Evolutionary conservation across 805 yeast species (phyloP), one percentile per base, ranked within the genome.

Genomic region (Clavispora phyllophila): DNA sequence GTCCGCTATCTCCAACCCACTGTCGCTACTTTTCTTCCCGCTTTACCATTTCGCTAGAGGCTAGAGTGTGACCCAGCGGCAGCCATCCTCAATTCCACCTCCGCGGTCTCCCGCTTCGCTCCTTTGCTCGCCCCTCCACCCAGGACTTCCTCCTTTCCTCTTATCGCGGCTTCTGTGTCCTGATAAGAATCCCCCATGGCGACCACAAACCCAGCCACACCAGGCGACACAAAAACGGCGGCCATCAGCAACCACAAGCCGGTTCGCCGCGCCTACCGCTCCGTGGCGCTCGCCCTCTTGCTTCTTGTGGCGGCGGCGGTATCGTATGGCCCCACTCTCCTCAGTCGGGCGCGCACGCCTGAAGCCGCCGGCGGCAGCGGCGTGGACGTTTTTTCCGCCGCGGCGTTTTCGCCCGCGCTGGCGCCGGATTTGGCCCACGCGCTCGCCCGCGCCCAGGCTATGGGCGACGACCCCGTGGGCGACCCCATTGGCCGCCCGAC

Each of bases 401-500:
- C 19, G 4, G 27, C 27, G 13, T 12, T 25, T 12, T 25, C 27
- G 8, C 13, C 27, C 13, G 27, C n/a, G n/a, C n/a, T 14, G 5
- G 33, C 33, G 18, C 19, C 33, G 14, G 19, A 15, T n/a, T 29
- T 29, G 18, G 19, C 10, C 6, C 10, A 9, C 33, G 33, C 19
- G 19, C 19, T 15, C 33, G 17, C 17, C 6, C 33, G n/a, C 12
- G 19, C 19, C 15, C 28, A 19, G 27, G 34, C 18, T 13, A 32
- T 34, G 15, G 40, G 27, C 24, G 39, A 34, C 18, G 56, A 53
- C 34, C 56, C 54, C 0, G 54, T 53, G 26, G 54, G 54, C 10
- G 55, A 51, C 36, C 15, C 24, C 8, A 45, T 58, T 22, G 58
- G 60, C 6, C 46, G 50, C 31, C 78, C 82, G 0, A 63, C 75